Base-by-base conservation (phyloP, 108 stramenopile genomes). In the Skeletonema tropicum region DNA sequence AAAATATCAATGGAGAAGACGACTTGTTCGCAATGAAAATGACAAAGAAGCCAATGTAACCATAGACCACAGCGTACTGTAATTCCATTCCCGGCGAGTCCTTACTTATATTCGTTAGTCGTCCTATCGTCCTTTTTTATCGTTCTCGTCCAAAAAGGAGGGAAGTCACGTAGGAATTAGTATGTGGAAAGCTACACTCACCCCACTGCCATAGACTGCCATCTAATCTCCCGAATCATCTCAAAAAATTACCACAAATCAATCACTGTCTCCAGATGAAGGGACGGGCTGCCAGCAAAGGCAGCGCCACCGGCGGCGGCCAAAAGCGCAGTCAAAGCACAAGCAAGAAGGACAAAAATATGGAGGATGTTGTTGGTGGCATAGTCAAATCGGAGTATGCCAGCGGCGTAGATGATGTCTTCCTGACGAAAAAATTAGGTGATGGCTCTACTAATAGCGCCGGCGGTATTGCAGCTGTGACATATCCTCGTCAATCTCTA, bases 401-500 rank as follows among this genome's bases (percentile, higher is more conserved):
- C 48, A 19, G 48, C 19, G 23, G 52, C 21, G 52, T 55, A 25
- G 23, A 6, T 55, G 52, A 55, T 55, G 52, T 55, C 25, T 55
- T 55, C 52, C 25, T 55, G 52, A 25, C 52, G 10, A 55, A 55
- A 55, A 9, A 21, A 49, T 49, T 55, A 55, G 52, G 52, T 55
- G 52, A 55, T 55, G 52, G 52, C 52, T 49, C 48, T 5, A 17
- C 11, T 39, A 9, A 19, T 0, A 48, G 48, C 15, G 48, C n/a
- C 17, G 17, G 48, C 48, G 48, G 19, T 49, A 17, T 19, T 49
- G 15, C 52, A 55, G 6, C 10, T 55, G 75, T 76, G 19, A 76
- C 67, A 33, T 76, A 68, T 48, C 75, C 75, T 19, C 65, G 58
- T 26, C 66, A 64, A 6, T 26, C 29, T 9, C 67, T 76, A 7